Evolutionary conservation across 805 yeast genomes (phyloP).

Genomic region (Clavispora vitiphila): DNA sequence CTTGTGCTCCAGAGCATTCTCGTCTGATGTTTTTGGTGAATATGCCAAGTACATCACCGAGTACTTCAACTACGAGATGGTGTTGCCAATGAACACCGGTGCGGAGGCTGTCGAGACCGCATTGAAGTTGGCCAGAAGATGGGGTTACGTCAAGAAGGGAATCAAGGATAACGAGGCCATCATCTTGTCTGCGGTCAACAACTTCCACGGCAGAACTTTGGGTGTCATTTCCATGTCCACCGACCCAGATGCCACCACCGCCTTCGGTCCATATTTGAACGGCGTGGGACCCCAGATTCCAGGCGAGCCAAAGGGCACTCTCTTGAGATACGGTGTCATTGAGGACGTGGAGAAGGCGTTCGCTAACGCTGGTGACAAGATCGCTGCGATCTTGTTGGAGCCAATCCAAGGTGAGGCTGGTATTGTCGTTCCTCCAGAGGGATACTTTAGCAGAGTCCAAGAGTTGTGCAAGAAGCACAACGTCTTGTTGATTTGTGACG

Average conservation of each 20-base stretch:
- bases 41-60: slow-evolving; percentile 87
- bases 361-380: slow-evolving; percentile 74
- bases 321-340: slow-evolving; percentile 76
- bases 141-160: slow-evolving; percentile 90
- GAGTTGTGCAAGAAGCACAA: slow-evolving; percentile 77
- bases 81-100: slow-evolving; percentile 97
- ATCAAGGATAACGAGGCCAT: slow-evolving; percentile 82
- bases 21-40: slow-evolving; percentile 79
- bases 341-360: slow-evolving; percentile 85
- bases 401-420: slow-evolving; percentile 99
- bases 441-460: slow-evolving; percentile 68
- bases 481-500: slow-evolving; percentile 88
- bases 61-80: slow-evolving; percentile 85
- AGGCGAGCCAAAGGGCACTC: slow-evolving; percentile 54
- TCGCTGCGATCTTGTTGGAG: slow-evolving; percentile 88
- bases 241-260: slow-evolving; percentile 84
- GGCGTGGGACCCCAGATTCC: slow-evolving; percentile 85
- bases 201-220: slow-evolving; percentile 95
- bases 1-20: slow-evolving; percentile 86
- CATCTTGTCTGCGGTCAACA: slow-evolving; percentile 79
- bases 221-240: slow-evolving; percentile 96
- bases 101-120: slow-evolving; percentile 98
- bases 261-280: slow-evolving; percentile 84
- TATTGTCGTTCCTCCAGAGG: slow-evolving; percentile 86
- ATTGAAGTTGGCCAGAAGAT: slow-evolving; percentile 88